Evolutionary conservation across 2,329 filamentous ascomycete species (phyloP).

Genomic region (Cladophialophora exuberans): DNA sequence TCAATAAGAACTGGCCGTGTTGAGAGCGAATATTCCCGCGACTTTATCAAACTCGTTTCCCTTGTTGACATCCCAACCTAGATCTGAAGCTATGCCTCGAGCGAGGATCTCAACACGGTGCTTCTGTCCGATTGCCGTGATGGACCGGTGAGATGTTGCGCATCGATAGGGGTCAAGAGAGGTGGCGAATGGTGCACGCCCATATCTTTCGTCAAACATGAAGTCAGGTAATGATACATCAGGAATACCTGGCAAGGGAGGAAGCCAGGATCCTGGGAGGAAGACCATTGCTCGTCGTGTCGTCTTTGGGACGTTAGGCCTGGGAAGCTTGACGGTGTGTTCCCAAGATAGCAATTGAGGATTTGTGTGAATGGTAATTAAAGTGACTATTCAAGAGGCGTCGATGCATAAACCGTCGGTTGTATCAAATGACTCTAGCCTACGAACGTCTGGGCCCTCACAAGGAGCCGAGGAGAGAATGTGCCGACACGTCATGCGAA

Average conservation of each 20-base stretch:
- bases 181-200: slow-evolving; percentile 64
- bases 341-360: too few species aligned
- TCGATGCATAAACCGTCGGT: too few species aligned
- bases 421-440: too few species aligned
- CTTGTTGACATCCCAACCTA: slow-evolving; percentile 70
- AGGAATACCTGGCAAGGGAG: slow-evolving; percentile 59
- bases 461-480: too few species aligned
- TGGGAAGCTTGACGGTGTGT: too few species aligned
- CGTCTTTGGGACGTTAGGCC: not conserved
- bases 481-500: too few species aligned
- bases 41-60: slow-evolving; percentile 83
- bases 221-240: slow-evolving; percentile 78
- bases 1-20: slow-evolving; percentile 71
- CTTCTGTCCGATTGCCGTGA: slow-evolving; percentile 64
- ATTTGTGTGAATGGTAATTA: too few species aligned
- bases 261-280: slow-evolving; percentile 43
- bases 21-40: slow-evolving; percentile 74
- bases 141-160: slow-evolving; percentile 72
- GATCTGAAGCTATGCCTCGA: slow-evolving; percentile 68
- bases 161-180: slow-evolving; percentile 76
- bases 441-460: too few species aligned
- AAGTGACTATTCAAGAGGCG: too few species aligned
- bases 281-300: slow-evolving; percentile 52
- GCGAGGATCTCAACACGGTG: slow-evolving; percentile 69
- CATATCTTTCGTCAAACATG: slow-evolving; percentile 72